phyloP scores from a whole-genome alignment of 371 early-diverging fungal genomes.

The Smittium mucronatum region DNA sequence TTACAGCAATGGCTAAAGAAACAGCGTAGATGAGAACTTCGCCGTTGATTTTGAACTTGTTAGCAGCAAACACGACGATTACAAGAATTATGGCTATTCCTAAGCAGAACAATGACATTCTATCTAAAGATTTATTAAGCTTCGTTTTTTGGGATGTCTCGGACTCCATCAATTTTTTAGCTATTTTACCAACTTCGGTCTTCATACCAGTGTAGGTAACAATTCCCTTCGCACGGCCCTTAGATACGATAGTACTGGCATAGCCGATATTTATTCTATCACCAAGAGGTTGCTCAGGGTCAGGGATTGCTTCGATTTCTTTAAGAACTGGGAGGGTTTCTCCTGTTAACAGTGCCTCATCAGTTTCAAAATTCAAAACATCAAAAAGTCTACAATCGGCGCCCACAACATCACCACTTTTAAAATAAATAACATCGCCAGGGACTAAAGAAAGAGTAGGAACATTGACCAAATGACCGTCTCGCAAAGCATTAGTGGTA shows the following conservation, averaged over 20 bases:
- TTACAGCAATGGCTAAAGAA: conserved; percentile 79
- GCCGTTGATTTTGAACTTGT: conserved; percentile 36
- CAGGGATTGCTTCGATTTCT: conserved; percentile 26
- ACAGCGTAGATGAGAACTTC: conserved; percentile 60
- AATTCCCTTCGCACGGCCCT: conserved; percentile 46
- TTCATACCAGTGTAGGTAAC: conserved; percentile 73
- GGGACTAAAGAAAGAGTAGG: conserved; percentile 64
- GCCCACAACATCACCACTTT: conserved; percentile 75
- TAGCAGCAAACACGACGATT: conserved; percentile 54
- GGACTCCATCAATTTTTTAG: conserved; percentile 62
- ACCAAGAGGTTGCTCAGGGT: conserved; percentile 41
- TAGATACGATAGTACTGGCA: conserved; percentile 43
- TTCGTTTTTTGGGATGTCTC: conserved; percentile 50
- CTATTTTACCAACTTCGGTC: conserved; percentile 89
- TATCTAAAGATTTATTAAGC: conserved; percentile 58
- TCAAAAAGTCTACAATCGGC: conserved; percentile 79
- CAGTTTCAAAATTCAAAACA: conserved; percentile 62
- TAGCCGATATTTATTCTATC: conserved; percentile 46
- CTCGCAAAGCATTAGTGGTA: conserved; percentile 60
- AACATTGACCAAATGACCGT: conserved; percentile 46
- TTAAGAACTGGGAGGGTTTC: conserved; percentile 66
- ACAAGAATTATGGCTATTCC: conserved; percentile 52
- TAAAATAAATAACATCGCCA: conserved; percentile 73
- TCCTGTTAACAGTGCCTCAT: conserved; percentile 79
- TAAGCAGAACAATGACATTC: conserved; percentile 59